These are phyloP conservation scores for Aspergillus cejpii DNA, from an alignment of 2,329 filamentous ascomycete genomes.

Conservation along the genomic window DNA sequence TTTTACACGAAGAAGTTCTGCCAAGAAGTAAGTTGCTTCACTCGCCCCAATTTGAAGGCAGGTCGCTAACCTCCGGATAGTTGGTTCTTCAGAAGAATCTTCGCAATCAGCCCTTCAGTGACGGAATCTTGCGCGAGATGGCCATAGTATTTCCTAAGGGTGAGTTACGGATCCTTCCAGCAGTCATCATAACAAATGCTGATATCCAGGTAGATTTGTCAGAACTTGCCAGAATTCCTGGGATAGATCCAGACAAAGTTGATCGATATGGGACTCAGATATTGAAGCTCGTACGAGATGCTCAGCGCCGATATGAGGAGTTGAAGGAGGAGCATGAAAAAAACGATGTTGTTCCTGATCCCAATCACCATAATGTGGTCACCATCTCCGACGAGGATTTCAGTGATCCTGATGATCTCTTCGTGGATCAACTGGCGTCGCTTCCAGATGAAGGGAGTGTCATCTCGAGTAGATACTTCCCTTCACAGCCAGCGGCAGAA, in stretches of 20 bases:
- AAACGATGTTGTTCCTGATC: conserved; percentile 44
- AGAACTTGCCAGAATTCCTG: conserved; percentile 37
- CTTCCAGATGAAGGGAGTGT: conserved; percentile 19
- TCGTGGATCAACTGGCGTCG: conserved; percentile 24
- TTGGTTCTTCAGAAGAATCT: conserved; percentile 41
- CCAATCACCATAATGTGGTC: conserved; percentile 43
- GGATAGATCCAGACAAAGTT: conserved; percentile 43
- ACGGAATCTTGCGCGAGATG: conserved; percentile 44
- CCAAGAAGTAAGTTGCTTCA: conserved; percentile 31
- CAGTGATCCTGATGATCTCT: conserved; percentile 29
- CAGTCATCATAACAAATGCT: conserved; percentile 4
- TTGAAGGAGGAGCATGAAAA: conserved; percentile 42
- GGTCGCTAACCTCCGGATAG: conserved; percentile 21
- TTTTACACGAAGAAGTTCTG: conserved; percentile 40
- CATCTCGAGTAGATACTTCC: conserved; percentile 34
- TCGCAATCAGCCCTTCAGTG: conserved; percentile 43
- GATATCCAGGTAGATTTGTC: conserved; percentile 27
- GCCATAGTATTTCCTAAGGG: conserved; percentile 43
- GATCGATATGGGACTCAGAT: conserved; percentile 40
- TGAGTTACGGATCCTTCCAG: conserved; percentile 14
- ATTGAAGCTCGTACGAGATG: conserved; percentile 37
- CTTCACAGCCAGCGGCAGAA: conserved; percentile 18
- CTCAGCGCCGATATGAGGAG: conserved; percentile 38
- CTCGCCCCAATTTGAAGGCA: not conserved
- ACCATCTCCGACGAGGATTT: conserved; percentile 40